Evolutionary conservation across 257 asterid species (phyloP).

Genomic region (Vinca minor): DNA sequence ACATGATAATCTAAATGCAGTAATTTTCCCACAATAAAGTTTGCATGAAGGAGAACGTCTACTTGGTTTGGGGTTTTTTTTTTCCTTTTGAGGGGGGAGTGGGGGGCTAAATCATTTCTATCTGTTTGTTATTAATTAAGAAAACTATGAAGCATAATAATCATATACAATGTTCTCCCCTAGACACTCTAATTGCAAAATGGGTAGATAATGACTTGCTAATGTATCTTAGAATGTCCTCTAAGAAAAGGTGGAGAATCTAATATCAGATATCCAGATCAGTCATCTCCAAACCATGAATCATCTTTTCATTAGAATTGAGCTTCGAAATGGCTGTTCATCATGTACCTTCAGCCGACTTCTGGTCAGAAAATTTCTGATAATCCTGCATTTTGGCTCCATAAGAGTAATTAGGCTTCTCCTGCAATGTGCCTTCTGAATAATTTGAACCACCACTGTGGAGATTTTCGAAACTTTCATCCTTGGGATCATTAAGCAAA

Average conservation of each 20-base stretch:
- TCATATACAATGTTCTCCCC: neutral
- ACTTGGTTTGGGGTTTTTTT: too few species aligned
- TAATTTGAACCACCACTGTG: conserved; percentile 32
- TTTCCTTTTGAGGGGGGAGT: too few species aligned
- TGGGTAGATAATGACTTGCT: neutral
- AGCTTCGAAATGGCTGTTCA: neutral
- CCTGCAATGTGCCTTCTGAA: conserved; percentile 28
- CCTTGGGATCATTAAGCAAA: conserved; percentile 53
- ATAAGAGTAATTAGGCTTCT: conserved; percentile 22
- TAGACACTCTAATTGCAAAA: neutral
- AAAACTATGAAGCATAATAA: neutral
- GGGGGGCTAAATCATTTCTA: too few species aligned
- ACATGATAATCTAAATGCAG: neutral
- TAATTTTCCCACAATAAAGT: neutral
- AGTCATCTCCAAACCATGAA: neutral
- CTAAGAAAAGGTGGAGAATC: neutral
- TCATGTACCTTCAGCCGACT: conserved; percentile 38
- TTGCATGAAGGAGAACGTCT: neutral
- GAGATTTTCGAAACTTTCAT: conserved; percentile 30
- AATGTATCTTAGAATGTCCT: neutral
- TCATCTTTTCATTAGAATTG: neutral
- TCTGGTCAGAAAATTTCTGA: conserved; percentile 35
- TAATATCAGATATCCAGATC: neutral
- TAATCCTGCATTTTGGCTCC: conserved; percentile 29
- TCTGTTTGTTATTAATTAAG: neutral